Percentiles rank a stretch among this genome's conserved stretches.
These are phyloP conservation scores for Colletotrichum simmondsii DNA, from an alignment of 2,329 filamentous ascomycete species.

Conservation along the genomic window DNA sequence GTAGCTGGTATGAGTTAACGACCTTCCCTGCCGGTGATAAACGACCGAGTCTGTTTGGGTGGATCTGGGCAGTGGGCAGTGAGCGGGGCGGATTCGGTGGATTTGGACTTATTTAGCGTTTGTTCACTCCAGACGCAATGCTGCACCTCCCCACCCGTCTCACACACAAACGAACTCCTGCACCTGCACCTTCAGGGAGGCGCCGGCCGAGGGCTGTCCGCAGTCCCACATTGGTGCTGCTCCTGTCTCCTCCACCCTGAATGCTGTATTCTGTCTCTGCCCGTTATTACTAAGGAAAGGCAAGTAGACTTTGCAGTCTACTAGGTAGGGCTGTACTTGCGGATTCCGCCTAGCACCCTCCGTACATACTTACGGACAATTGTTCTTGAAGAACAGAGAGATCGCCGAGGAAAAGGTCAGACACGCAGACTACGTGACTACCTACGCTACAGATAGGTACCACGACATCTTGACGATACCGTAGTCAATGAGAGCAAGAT, in stretches of 20 bases:
- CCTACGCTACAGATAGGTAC: no score
- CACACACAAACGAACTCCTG: constrained; percentile 24
- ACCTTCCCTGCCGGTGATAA: neutral
- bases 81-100: neutral
- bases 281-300: no score
- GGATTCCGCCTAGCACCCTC: neutral
- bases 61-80: neutral
- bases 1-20: neutral
- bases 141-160: constrained; percentile 17
- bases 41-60: neutral
- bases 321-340: no score
- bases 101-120: neutral
- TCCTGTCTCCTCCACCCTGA: neutral
- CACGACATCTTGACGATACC: no score
- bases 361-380: neutral
- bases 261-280: neutral
- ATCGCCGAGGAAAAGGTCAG: neutral
- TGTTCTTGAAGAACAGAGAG: neutral
- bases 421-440: no score
- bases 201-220: neutral
- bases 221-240: neutral
- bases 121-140: constrained; percentile 19
- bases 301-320: no score
- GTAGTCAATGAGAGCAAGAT: neutral
- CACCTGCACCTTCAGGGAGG: constrained; percentile 10